These are phyloP conservation scores for Boletus tylopilopsis DNA, from an alignment of 768 basidiomycete species.

Conservation along the genomic window DNA sequence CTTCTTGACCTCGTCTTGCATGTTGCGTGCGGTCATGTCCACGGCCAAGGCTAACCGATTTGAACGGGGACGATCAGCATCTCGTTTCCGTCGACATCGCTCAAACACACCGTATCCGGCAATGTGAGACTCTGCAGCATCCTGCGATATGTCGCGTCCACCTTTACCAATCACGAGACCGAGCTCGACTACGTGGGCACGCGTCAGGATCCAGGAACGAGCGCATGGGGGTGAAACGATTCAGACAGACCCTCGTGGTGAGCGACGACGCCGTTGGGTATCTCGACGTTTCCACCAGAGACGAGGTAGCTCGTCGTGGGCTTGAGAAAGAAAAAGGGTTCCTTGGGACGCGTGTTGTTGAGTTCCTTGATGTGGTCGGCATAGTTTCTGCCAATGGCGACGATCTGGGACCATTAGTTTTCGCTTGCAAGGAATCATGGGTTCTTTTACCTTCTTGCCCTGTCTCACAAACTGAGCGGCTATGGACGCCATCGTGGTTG, in stretches of 20 bases:
- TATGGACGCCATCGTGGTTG: conserved; percentile 27
- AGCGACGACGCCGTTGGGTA: conserved; percentile 76
- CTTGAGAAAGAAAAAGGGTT: conserved; percentile 99
- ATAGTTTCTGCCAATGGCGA: conserved; percentile 96
- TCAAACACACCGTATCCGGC: conserved; percentile 80
- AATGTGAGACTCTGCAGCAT: conserved; percentile 70
- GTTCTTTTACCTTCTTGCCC: conserved; percentile 41
- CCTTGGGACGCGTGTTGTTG: conserved; percentile 77
- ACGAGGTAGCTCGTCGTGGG: conserved; percentile 87
- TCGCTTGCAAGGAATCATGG: neutral
- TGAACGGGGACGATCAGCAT: neutral
- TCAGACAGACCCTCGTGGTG: conserved; percentile 90
- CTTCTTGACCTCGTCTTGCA: conserved; percentile 91
- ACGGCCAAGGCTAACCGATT: conserved; percentile 71
- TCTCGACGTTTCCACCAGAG: conserved; percentile 77
- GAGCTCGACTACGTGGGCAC: conserved; percentile 68
- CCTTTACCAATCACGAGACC: conserved; percentile 92
- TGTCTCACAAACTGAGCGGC: conserved; percentile 41
- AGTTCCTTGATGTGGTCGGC: conserved; percentile 89
- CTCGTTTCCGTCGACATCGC: too few relatives aligned
- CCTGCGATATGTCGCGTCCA: conserved; percentile 77
- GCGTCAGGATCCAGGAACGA: too few relatives aligned
- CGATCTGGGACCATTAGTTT: conserved; percentile 54
- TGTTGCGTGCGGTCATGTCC: conserved; percentile 94
- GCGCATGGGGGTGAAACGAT: too few relatives aligned